A percentile compares a stretch with the other conserved stretches of the same genome.
Evolutionary conservation across 306 rosid genomes (phyloP).

Genomic region (Cicer pinnatifidum): DNA sequence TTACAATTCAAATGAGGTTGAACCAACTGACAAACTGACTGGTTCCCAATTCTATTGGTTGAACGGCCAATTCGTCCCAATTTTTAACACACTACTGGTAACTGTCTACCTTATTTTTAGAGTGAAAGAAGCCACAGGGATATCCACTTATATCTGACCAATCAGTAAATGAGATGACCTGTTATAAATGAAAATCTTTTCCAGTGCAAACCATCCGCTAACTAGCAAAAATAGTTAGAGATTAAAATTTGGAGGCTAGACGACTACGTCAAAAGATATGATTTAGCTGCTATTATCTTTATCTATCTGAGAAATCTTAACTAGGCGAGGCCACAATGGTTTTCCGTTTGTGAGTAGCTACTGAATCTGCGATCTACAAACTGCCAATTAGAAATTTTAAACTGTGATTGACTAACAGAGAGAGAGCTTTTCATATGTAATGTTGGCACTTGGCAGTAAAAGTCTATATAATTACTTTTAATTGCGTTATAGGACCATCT

Average conservation of each 20-base stretch:
- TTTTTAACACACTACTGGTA: background rate
- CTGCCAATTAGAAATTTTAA: background rate
- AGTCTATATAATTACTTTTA: background rate
- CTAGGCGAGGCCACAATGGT: background rate
- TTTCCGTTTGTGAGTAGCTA: background rate
- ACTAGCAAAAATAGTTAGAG: constrained; percentile 23
- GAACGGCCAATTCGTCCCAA: background rate
- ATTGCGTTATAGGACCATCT: constrained; percentile 1
- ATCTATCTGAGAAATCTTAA: background rate
- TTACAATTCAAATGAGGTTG: background rate
- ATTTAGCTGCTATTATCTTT: background rate
- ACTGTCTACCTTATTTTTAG: constrained; percentile 25
- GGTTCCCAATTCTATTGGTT: background rate
- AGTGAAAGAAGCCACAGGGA: constrained; percentile 22
- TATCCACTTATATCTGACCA: constrained; percentile 14
- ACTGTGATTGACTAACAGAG: background rate
- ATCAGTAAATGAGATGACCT: constrained; percentile 10
- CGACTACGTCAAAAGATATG: constrained; percentile 23
- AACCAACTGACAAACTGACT: background rate
- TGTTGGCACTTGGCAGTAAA: background rate
- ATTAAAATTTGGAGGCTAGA: constrained; percentile 15
- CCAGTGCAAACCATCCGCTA: background rate
- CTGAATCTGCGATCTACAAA: constrained; percentile 16
- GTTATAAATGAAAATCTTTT: background rate
- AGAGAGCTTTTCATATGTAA: background rate